Base-by-base conservation (phyloP, 805 yeast genomes). In the Grigorovia transvaalensis region DNA sequence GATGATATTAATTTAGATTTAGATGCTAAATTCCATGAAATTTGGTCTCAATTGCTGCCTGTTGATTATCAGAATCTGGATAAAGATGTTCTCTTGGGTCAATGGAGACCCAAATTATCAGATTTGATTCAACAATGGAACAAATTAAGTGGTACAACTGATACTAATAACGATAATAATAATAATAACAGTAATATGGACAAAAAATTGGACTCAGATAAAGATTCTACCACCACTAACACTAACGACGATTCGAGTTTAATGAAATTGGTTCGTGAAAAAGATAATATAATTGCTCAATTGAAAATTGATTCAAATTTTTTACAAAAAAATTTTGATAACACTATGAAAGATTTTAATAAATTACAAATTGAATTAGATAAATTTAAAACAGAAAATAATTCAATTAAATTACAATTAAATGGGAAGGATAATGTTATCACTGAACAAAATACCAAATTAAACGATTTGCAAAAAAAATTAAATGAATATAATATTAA, bases 221-320 rank as follows among this genome's bases (percentile, higher is more conserved):
- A 33, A 9, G 15, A 9, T 33, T 13, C 11, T 13, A 9, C 38
- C 38, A 33, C 33, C 33, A 30, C 33, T 30, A 30, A 47, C 13
- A 54, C 50, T n/a, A 49, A 44, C 19, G 42, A 43, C 7, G 61
- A 59, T 44, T 56, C 60, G 15, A 57, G 61, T 41, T 49, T 60
- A 7, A 54, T 60, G 19, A 61, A 56, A 46, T 48, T 59, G 18
- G 54, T 64, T 15, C 59, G 59, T 66, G 56, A 71, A 58, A 59
- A 83, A 71, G 71, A 89, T 49, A 75, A 72, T 13, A 43, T 19
- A 18, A 79, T 90, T 48, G 85, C 85, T 55, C 74, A 75, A 56
- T 66, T 89, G 52, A 38, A n/a, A 38, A 38, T 15, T 38, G n/a
- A 38, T n/a, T 38, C 55, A 27, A 45, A 43, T 8, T 41, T 48